Conservation (phyloP, 2,329 filamentous ascomycete species). For the Diatrype stigma region DNA sequence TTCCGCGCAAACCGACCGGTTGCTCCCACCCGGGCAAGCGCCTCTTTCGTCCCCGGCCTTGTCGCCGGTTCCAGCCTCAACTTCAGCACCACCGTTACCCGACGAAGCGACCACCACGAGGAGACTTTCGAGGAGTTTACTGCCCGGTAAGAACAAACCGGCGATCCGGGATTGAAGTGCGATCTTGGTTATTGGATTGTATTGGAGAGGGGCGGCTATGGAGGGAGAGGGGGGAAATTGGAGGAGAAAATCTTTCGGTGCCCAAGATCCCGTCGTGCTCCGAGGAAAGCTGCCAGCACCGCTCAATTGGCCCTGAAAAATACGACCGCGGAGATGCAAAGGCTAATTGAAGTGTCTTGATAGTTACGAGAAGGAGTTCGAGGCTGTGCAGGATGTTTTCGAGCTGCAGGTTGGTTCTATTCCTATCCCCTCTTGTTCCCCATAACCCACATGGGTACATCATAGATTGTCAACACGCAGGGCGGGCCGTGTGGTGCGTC, state of each 20-base stretch:
- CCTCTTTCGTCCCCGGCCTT: slow-evolving; percentile 43
- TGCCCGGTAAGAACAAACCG: slow-evolving; percentile 76
- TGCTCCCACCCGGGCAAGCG: slow-evolving; percentile 50
- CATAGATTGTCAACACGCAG: neutral
- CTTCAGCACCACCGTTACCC: slow-evolving; percentile 61
- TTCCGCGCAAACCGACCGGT: slow-evolving; percentile 61
- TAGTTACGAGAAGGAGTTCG: slow-evolving; percentile 99
- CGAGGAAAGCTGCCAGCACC: slow-evolving; percentile 7
- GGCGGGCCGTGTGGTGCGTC: slow-evolving; percentile 17
- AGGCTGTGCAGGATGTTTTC: slow-evolving; percentile 95
- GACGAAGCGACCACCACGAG: slow-evolving; percentile 68
- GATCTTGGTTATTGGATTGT: neutral
- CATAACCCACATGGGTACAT: neutral
- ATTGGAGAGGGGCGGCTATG: slow-evolving; percentile 3
- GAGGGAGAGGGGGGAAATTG: no score
- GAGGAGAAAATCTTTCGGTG: no score
- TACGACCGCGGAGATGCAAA: slow-evolving; percentile 20
- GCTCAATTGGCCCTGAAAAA: slow-evolving; percentile 18
- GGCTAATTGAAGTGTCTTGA: slow-evolving; percentile 32
- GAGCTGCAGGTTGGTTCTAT: slow-evolving; percentile 83
- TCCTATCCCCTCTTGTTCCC: slow-evolving; percentile 3
- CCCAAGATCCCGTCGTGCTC: no score
- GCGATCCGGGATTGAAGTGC: neutral
- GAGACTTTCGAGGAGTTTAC: slow-evolving; percentile 99
- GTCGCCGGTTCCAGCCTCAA: slow-evolving; percentile 45